Conservation (phyloP, 768 basidiomycete genomes). For the Royoungia palumana region DNA sequence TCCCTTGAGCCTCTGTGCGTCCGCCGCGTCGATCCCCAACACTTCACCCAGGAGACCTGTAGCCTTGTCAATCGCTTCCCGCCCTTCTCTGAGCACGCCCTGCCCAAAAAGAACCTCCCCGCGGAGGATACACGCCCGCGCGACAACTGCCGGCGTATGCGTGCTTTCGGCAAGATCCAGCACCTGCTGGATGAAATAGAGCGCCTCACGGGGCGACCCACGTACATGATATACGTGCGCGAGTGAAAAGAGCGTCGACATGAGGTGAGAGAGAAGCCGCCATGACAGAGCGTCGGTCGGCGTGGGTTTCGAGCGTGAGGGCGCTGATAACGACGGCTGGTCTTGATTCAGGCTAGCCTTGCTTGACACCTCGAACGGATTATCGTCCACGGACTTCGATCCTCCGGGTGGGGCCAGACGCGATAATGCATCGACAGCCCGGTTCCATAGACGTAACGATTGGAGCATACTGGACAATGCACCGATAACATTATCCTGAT, state of each 20-base stretch:
- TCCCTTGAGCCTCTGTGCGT: conserved; percentile 54
- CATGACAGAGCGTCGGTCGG: conserved; percentile 63
- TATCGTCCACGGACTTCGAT: conserved; percentile 29
- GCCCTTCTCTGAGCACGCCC: conserved; percentile 55
- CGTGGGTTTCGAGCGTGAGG: conserved; percentile 12
- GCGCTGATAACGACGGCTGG: conserved; percentile 17
- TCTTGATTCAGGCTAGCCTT: conserved; percentile 34
- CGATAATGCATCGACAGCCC: conserved; percentile 65
- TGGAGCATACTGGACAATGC: conserved; percentile 61
- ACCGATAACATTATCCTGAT: conserved; percentile 57
- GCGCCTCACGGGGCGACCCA: conserved; percentile 81
- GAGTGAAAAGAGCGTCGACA: conserved; percentile 63
- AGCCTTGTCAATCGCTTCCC: conserved; percentile 50
- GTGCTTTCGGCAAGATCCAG: conserved; percentile 67
- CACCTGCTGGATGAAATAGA: conserved; percentile 80
- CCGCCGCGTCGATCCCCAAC: conserved; percentile 54
- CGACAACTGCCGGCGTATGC: conserved; percentile 59
- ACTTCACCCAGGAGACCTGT: conserved; percentile 44
- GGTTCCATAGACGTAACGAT: conserved; percentile 75
- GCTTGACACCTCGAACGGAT: conserved; percentile 51
- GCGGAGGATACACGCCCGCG: conserved; percentile 62
- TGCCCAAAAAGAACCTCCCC: conserved; percentile 71
- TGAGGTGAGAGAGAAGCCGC: conserved; percentile 70
- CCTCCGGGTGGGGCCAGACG: conserved; percentile 48
- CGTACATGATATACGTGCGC: conserved; percentile 61